Evolutionary conservation across 2,329 filamentous ascomycete genomes (phyloP).

Genomic region (Neonectria ditissima): DNA sequence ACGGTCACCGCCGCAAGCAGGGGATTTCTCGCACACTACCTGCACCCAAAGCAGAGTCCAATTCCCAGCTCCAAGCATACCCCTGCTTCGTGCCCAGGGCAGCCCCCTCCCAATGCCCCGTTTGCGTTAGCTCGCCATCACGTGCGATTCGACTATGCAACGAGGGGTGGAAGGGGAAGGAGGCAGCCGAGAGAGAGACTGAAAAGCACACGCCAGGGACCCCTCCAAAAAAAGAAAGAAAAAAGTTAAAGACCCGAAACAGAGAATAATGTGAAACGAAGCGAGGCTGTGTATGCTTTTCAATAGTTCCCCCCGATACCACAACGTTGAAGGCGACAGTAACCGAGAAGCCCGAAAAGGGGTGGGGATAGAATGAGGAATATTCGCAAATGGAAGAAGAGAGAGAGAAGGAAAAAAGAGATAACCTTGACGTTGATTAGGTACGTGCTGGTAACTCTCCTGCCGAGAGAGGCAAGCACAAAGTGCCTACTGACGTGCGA

Average conservation of each 20-base stretch:
- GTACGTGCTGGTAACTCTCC: slow-evolving; percentile 17
- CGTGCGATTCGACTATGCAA: slow-evolving; percentile 19
- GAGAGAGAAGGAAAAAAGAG: slow-evolving; percentile 2
- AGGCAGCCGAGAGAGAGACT: background rate
- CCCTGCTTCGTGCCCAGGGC: background rate
- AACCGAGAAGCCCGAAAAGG: background rate
- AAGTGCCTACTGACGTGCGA: background rate
- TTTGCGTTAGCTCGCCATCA: slow-evolving; percentile 14
- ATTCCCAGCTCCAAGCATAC: background rate
- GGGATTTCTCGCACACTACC: slow-evolving; percentile 5
- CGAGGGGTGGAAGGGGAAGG: slow-evolving; percentile 4
- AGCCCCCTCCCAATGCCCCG: background rate
- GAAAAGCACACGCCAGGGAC: background rate
- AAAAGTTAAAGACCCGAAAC: background rate
- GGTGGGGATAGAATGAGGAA: background rate
- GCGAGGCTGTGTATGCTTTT: background rate
- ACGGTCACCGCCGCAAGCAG: slow-evolving; percentile 15
- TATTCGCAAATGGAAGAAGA: background rate
- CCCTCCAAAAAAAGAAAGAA: background rate
- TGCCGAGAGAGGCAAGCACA: slow-evolving; percentile 14
- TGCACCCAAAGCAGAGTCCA: background rate
- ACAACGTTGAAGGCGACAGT: background rate
- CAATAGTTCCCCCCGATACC: background rate
- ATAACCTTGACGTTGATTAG: slow-evolving; percentile 13
- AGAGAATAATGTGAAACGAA: background rate